Evolutionary conservation across 768 basidiomycete species (phyloP).

Genomic region (Mrakia hoshinonis): DNA sequence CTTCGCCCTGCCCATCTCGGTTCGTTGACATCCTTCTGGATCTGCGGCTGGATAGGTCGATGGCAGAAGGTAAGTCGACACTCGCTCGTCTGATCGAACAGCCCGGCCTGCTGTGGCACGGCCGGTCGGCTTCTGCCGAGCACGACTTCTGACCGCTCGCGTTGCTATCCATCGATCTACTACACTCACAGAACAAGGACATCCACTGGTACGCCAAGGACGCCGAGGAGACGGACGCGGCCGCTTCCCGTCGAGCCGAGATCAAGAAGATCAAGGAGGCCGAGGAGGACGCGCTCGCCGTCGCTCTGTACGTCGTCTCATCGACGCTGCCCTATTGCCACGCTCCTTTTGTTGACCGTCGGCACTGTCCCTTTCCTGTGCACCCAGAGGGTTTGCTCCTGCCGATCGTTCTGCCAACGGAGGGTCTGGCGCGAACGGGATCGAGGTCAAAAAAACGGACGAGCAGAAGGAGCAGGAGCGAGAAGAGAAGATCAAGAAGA

Average conservation of each 20-base stretch:
- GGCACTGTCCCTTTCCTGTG: neutral
- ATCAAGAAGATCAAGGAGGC: constrained; percentile 29
- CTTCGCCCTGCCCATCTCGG: neutral
- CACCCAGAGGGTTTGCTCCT: constrained; percentile 23
- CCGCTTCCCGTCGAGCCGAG: constrained; percentile 12
- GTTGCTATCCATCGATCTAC: no score
- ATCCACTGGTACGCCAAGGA: constrained; percentile 29
- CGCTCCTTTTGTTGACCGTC: neutral
- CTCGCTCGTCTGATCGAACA: no score
- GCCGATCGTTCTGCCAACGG: constrained; percentile 2
- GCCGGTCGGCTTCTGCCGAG: neutral
- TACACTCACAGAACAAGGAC: constrained; percentile 30
- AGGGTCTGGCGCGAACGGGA: constrained; percentile 7
- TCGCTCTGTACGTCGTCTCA: constrained; percentile 21
- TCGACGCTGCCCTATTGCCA: no score
- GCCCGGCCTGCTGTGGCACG: neutral
- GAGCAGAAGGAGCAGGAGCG: constrained; percentile 5
- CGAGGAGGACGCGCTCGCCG: constrained; percentile 28
- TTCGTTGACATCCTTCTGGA: neutral
- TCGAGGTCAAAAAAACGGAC: constrained; percentile 8
- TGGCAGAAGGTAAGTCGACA: constrained; percentile 19
- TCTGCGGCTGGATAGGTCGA: constrained; percentile 8
- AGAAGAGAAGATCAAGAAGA: constrained; percentile 15
- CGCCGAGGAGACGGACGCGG: constrained; percentile 18
- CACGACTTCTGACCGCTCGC: neutral